Evolutionary conservation across 805 yeast species (phyloP).

Genomic region (Starmerella floris): DNA sequence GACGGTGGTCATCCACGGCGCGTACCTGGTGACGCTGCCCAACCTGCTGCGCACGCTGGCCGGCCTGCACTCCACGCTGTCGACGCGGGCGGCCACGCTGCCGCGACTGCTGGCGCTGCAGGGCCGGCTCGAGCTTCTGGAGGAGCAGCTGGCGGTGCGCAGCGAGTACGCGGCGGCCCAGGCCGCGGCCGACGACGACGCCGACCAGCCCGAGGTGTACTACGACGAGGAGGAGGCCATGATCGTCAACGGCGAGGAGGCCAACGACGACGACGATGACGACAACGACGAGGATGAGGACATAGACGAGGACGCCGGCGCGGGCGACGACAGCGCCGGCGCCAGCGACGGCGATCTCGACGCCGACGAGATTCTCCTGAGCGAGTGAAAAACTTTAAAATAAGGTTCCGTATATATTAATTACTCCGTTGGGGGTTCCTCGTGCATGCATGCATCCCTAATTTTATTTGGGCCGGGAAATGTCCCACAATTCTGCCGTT

Average conservation of each 20-base stretch:
- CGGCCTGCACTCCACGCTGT: slow-evolving; percentile 43
- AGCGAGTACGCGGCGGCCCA: slow-evolving; percentile 31
- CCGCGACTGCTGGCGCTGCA: slow-evolving; percentile 65
- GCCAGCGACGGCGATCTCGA: slow-evolving; percentile 23
- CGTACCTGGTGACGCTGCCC: slow-evolving; percentile 41
- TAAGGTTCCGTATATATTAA: slow-evolving; percentile 2
- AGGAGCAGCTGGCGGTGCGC: slow-evolving; percentile 63
- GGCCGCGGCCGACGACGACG: slow-evolving; percentile 28
- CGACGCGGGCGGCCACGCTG: slow-evolving; percentile 42
- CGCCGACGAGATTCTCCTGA: slow-evolving; percentile 22
- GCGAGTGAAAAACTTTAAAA: slow-evolving; percentile 3
- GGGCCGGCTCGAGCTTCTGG: slow-evolving; percentile 69
- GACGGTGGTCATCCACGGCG: slow-evolving; percentile 58
- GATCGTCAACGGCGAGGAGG: slow-evolving; percentile 38
- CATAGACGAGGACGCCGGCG: slow-evolving; percentile 30
- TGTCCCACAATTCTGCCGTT: too few relatives aligned
- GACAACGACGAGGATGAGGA: slow-evolving; percentile 28
- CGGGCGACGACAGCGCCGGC: slow-evolving; percentile 26
- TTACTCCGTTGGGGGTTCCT: too few relatives aligned
- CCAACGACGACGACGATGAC: slow-evolving; percentile 28
- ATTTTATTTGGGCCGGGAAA: too few relatives aligned
- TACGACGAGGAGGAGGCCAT: slow-evolving; percentile 29
- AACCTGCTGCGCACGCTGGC: slow-evolving; percentile 44
- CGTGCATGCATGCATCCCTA: too few relatives aligned
- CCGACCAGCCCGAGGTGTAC: slow-evolving; percentile 27